Conservation (phyloP, 306 rosid genomes). For the Herpetospermum pedunculosum region DNA sequence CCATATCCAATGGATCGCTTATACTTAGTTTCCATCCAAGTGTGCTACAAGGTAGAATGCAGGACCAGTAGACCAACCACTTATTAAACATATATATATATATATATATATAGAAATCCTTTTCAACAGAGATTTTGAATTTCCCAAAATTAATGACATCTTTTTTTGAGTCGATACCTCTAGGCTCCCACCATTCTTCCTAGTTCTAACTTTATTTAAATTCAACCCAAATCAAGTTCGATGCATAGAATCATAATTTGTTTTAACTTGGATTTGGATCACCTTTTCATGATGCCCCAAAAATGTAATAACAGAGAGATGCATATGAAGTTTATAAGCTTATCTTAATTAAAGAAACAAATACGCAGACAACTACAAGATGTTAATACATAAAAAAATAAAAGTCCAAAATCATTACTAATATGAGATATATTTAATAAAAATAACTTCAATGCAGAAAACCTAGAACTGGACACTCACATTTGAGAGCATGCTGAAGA, state of each 20-base stretch:
- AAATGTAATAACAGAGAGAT: background rate
- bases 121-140: background rate
- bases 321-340: background rate
- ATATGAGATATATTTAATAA: background rate
- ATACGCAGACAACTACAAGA: background rate
- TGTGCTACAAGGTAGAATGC: background rate
- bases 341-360: background rate
- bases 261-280: background rate
- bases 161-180: background rate
- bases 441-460: background rate
- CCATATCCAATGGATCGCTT: background rate
- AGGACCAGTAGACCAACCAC: background rate
- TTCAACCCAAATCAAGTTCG: background rate
- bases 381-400: background rate
- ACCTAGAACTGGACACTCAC: slow-evolving; percentile 48
- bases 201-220: background rate
- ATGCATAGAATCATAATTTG: background rate
- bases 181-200: background rate
- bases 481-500: slow-evolving; percentile 87
- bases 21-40: background rate
- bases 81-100: no score
- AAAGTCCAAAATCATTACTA: background rate
- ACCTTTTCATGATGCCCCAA: background rate
- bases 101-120: background rate
- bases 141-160: background rate